Base-by-base conservation (phyloP, 306 rosid genomes). In the Sindora glabra region DNA sequence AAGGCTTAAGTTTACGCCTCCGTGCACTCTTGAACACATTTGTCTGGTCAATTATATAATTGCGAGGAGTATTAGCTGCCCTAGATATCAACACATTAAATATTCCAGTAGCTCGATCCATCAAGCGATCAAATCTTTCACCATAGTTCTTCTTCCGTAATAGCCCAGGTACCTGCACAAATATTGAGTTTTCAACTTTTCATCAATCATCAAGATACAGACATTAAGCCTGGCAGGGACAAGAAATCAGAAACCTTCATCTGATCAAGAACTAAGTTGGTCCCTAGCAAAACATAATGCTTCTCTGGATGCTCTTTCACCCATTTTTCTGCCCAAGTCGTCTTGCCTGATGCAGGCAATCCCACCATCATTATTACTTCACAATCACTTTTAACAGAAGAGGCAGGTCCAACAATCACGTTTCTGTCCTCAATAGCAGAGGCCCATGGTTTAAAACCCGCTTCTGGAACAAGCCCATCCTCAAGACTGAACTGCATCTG, bases 321-420 rank as follows among this genome's bases (percentile, higher is more conserved):
- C 83, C 83, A 79, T 49, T 68, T 79, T 59, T 76, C 81, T 3
- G 88, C 92, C 88, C 88, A 82, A 2, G 86, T 82, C 65, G 77
- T 85, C 66, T 85, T 85, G 4, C 88, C 88, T 0, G 83, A 81
- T 11, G 83, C 86, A 24, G 86, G 86, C 32, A 81, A 59, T 8
- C 83, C 87, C 62, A 81, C 85, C 81, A 81, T 62, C 85, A 81
- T 79, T 32, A 76, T 76, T 67, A 81, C 62, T 68, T 81, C 91
- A 81, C 85, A 78, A 25, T 64, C 70, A 38, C 62, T 65, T 10
- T 41, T 38, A 12, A 73, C 66, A 57, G 68, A 55, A 48, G 70
- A 59, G 2, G 53, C 0, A 34, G 91, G 83, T 48, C 87, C 87
- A 48, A 64, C 53, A 2, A 68, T 51, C 45, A 67, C 48, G 22